phyloP scores from a whole-genome alignment of 768 basidiomycete genomes.

The Mycena kentingensis region DNA sequence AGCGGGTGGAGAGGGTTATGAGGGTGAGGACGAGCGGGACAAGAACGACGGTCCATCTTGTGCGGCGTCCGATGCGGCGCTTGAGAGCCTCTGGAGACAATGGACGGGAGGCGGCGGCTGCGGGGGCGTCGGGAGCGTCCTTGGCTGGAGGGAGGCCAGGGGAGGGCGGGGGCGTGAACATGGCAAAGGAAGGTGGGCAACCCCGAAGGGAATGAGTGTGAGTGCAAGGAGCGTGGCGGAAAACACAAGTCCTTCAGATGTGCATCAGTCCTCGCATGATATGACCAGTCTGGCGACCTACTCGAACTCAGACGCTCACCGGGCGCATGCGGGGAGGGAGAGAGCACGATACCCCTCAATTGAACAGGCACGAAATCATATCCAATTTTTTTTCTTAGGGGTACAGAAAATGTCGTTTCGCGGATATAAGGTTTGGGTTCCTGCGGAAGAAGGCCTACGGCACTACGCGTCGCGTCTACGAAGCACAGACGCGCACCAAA shows the following conservation, averaged over 20 bases:
- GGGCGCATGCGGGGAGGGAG: background rate
- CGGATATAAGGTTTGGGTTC: no score
- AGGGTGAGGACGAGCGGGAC: conserved; percentile 58
- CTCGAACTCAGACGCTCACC: no score
- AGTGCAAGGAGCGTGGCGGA: conserved; percentile 16
- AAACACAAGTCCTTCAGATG: background rate
- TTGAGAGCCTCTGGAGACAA: conserved; percentile 33
- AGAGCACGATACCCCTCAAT: no score
- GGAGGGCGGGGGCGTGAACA: conserved; percentile 42
- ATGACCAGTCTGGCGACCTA: no score
- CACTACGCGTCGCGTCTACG: no score
- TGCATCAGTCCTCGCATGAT: no score
- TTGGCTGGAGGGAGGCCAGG: conserved; percentile 26
- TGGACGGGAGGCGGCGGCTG: conserved; percentile 7
- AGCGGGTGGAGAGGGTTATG: conserved; percentile 56
- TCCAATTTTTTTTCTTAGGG: no score
- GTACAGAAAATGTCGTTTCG: no score
- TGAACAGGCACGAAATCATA: no score
- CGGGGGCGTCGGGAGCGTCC: background rate
- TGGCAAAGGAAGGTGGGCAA: conserved; percentile 18
- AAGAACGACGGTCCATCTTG: conserved; percentile 54
- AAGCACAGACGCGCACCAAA: no score
- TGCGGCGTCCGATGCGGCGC: conserved; percentile 45
- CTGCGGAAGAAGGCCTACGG: no score
- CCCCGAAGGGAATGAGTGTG: conserved; percentile 12